Evolutionary conservation across 495 filamentous ascomycete species (phyloP), one percentile per base, ranked within the genome.

Genomic region (Acidiella bohemica): DNA sequence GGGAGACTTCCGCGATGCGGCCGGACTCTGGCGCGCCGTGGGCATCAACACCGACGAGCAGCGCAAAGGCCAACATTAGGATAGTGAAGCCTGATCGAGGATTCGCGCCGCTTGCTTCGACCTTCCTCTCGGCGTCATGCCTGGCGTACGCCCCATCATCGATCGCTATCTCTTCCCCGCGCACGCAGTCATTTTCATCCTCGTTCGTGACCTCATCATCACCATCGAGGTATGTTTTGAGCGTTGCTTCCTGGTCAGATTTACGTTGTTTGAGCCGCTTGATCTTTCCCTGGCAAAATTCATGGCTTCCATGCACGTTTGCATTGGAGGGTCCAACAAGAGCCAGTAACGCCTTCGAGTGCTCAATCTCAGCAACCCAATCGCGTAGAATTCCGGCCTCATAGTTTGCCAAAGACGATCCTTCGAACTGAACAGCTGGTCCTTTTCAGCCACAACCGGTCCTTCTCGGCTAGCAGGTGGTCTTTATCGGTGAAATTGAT

Each of bases 371-470:
- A 21, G 3, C 24, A n/a, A 29, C 41, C 9, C 32, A 13, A 24
- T 36, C 41, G 8, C 31, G 23, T 7, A 44, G 1, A 10, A 36
- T 13, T 13, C 14, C 18, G 20, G 31, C n/a, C n/a, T n/a, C n/a
- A 31, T 14, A 27, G 12, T 16, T 44, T 33, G 32, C 41, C 41
- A 44, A 22, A 44, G 12, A 14, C 30, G 18, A 22, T 44, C 21
- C 18, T 44, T 44, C 22, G 41, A 44, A 13, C n/a, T 33, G 22
- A 35, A 21, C 17, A 44, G 16, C 18, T 44, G 32, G 24, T 44
- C 41, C 19, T 42, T 33, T 14, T 33, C 9, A 33, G 10, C 8
- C 8, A 6, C 30, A 33, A 18, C 8, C 30, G 30, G 16, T 33
- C 30, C 17, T 44, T 44, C 41, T 37, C 41, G n/a, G 41, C 23